Evolutionary conservation across 257 asterid genomes (phyloP).

Genomic region (Jasminum sambac): DNA sequence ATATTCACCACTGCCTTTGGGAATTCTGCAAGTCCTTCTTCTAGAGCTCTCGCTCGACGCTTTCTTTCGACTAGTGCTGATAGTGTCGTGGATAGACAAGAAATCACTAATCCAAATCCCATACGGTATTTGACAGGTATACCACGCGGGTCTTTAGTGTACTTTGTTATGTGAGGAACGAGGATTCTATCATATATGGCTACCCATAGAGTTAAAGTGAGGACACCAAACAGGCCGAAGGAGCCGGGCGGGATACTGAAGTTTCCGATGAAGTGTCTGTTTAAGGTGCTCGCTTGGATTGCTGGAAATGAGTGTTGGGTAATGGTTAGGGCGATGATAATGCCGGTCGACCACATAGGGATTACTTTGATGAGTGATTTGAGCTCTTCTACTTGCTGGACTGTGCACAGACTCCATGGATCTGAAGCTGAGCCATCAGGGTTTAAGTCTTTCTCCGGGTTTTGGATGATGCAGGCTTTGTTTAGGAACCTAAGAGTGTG

Average conservation of each 20-base stretch:
- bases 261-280: conserved; percentile 41
- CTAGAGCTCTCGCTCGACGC: conserved; percentile 44
- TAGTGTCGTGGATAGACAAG: conserved; percentile 43
- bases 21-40: conserved; percentile 39
- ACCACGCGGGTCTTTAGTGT: conserved; percentile 50
- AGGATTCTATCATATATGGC: conserved; percentile 53
- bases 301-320: conserved; percentile 62
- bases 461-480: conserved; percentile 55
- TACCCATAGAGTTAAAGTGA: conserved; percentile 56
- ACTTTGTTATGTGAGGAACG: conserved; percentile 45
- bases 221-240: conserved; percentile 38
- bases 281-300: conserved; percentile 58
- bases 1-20: conserved; percentile 46
- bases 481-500: conserved; percentile 33
- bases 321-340: conserved; percentile 50
- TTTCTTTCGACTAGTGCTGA: conserved; percentile 60
- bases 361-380: conserved; percentile 54
- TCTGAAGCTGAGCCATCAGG: conserved; percentile 46
- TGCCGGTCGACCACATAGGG: conserved; percentile 77
- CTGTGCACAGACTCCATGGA: conserved; percentile 59
- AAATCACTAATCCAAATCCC: conserved; percentile 53
- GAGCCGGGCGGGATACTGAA: conserved; percentile 64
- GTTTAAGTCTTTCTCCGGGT: conserved; percentile 42
- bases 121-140: conserved; percentile 51
- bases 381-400: conserved; percentile 63